These are phyloP conservation scores for Teratosphaeriaceae sp. DNA, from an alignment of 2,329 filamentous ascomycete genomes.

Conservation along the genomic window DNA sequence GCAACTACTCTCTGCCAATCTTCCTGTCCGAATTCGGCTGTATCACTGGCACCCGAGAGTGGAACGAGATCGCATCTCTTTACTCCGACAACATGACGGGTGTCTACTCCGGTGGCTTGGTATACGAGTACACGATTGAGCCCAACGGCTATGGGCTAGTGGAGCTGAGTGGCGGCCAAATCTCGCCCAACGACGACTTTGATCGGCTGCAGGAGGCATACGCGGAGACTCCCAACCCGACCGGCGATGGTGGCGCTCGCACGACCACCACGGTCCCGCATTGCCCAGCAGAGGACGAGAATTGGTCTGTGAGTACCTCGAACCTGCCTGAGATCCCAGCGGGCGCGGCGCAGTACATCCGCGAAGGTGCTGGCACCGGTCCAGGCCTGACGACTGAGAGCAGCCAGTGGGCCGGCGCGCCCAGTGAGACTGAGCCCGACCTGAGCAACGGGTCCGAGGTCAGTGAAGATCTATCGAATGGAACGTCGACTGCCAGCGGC, in stretches of 20 bases:
- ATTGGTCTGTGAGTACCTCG: conserved; percentile 50
- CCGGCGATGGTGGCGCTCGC: conserved; percentile 55
- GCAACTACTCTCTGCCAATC: conserved; percentile 76
- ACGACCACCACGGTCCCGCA: conserved; percentile 38
- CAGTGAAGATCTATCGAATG: conserved; percentile 12
- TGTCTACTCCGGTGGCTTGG: conserved; percentile 90
- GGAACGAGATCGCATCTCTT: conserved; percentile 69
- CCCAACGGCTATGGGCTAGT: conserved; percentile 75
- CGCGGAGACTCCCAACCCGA: conserved; percentile 43
- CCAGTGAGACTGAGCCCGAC: conserved; percentile 40
- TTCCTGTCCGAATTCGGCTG: conserved; percentile 96
- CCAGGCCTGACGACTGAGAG: conserved; percentile 45
- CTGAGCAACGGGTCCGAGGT: conserved; percentile 28
- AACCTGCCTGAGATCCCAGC: conserved; percentile 51
- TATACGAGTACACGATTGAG: conserved; percentile 89
- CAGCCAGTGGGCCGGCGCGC: conserved; percentile 42
- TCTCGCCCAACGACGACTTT: conserved; percentile 59
- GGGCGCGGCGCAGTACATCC: conserved; percentile 50
- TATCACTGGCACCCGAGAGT: conserved; percentile 71
- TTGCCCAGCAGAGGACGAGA: conserved; percentile 49
- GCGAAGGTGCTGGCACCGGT: conserved; percentile 50
- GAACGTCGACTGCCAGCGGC: background rate
- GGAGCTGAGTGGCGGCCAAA: conserved; percentile 46
- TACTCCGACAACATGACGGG: conserved; percentile 76
- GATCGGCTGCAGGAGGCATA: conserved; percentile 48